Conservation (phyloP, 2,329 filamentous ascomycete species). For the Pyricularia grisea region DNA sequence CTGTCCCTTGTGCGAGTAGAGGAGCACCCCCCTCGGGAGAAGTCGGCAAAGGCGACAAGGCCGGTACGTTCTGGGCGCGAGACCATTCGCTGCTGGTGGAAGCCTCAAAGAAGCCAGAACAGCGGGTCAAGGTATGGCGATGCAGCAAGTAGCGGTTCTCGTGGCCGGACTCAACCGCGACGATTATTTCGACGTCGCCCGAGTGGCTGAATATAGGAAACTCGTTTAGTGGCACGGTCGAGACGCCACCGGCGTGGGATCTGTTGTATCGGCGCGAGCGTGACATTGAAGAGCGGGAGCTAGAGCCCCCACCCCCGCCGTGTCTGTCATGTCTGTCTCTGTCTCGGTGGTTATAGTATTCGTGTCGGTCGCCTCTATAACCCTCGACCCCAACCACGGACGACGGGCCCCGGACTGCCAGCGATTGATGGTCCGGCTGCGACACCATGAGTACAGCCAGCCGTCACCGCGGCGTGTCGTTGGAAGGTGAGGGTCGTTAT, state of each 20-base stretch:
- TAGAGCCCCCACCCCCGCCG: slow-evolving; percentile 1
- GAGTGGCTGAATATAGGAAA: slow-evolving; percentile 86
- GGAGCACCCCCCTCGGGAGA: slow-evolving; percentile 14
- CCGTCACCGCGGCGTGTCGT: background rate
- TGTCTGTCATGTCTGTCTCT: background rate
- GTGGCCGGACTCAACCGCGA: slow-evolving; percentile 54
- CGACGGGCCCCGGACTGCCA: slow-evolving; percentile 21
- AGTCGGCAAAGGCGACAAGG: slow-evolving; percentile 19
- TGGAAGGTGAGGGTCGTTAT: background rate
- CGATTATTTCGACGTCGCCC: slow-evolving; percentile 84
- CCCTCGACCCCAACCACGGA: slow-evolving; percentile 13
- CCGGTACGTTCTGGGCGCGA: slow-evolving; percentile 24
- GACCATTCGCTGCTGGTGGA: slow-evolving; percentile 76
- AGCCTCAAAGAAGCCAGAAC: slow-evolving; percentile 88
- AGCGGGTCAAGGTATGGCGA: slow-evolving; percentile 76
- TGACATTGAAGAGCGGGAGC: slow-evolving; percentile 8
- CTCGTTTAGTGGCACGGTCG: slow-evolving; percentile 65
- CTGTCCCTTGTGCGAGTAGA: slow-evolving; percentile 14
- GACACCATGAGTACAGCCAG: slow-evolving; percentile 20
- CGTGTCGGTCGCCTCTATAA: background rate
- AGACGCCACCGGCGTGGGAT: slow-evolving; percentile 66
- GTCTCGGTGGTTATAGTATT: background rate
- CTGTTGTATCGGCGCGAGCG: slow-evolving; percentile 52
- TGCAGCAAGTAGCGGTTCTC: slow-evolving; percentile 84
- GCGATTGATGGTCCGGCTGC: slow-evolving; percentile 20